These are phyloP conservation scores for Epicoccum sorghinum DNA, from an alignment of 2,329 filamentous ascomycete species.

Conservation along the genomic window DNA sequence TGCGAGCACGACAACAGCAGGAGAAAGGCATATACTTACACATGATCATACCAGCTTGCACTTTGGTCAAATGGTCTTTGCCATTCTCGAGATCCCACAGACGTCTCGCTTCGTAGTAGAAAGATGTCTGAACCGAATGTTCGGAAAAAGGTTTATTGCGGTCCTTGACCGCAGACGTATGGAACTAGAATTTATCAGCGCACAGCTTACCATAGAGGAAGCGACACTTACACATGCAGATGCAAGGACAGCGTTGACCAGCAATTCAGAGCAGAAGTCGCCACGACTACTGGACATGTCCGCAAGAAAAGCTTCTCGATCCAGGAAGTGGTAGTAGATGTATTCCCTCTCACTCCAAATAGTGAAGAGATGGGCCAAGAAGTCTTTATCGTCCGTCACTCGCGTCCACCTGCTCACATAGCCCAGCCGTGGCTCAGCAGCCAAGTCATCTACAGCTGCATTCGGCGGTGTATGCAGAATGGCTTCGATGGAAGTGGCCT, in stretches of 20 bases:
- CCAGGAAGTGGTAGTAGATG: constrained; percentile 38
- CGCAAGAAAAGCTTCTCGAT: constrained; percentile 40
- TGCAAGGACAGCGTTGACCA: constrained; percentile 40
- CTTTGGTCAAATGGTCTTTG: constrained; percentile 28
- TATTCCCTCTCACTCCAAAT: constrained; percentile 37
- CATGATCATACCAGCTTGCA: constrained; percentile 37
- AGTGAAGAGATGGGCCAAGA: constrained; percentile 32
- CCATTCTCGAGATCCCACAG: constrained; percentile 37
- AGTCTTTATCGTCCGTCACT: constrained; percentile 24
- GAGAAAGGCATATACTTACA: constrained; percentile 17
- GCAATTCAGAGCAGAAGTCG: constrained; percentile 39
- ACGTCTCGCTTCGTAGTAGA: constrained; percentile 37
- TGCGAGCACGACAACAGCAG: no score
- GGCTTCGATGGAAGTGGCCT: constrained; percentile 30
- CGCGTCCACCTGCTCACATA: constrained; percentile 33
- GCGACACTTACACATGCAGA: constrained; percentile 35
- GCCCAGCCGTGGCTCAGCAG: constrained; percentile 27
- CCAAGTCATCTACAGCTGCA: constrained; percentile 8
- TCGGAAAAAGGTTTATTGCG: constrained; percentile 36
- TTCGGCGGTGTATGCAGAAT: constrained; percentile 23
- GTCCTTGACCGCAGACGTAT: constrained; percentile 33
- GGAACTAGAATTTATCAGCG: constrained; percentile 24
- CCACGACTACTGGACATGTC: constrained; percentile 30
- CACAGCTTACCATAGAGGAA: not conserved
- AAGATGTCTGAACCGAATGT: constrained; percentile 29